Conservation (phyloP, 23 red algal genomes). For the Gracilaria gracilis region DNA sequence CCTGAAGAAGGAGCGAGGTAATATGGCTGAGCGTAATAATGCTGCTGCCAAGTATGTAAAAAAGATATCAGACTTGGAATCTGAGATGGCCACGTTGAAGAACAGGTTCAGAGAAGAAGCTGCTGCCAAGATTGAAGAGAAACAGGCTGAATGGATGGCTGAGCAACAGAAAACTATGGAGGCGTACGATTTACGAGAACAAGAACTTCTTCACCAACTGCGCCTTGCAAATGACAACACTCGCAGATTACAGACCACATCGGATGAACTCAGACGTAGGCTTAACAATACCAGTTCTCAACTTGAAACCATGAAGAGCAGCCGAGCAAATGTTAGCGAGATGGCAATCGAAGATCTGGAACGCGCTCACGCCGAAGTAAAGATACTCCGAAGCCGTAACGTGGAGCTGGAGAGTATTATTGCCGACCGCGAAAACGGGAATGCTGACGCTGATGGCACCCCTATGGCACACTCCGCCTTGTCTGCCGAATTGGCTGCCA, state of each 20-base stretch:
- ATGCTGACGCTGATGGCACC: neutral
- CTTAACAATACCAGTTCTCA: slow-evolving; percentile 41
- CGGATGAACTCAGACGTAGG: slow-evolving; percentile 57
- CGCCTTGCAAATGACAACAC: slow-evolving; percentile 47
- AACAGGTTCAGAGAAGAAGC: slow-evolving; percentile 34
- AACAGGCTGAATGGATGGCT: slow-evolving; percentile 63
- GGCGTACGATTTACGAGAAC: slow-evolving; percentile 81
- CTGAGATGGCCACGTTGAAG: slow-evolving; percentile 34
- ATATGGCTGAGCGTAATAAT: slow-evolving; percentile 27
- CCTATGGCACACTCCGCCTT: slow-evolving; percentile 35
- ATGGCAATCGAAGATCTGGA: slow-evolving; percentile 76
- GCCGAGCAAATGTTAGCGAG: slow-evolving; percentile 58
- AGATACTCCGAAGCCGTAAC: slow-evolving; percentile 44
- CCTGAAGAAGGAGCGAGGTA: slow-evolving; percentile 48
- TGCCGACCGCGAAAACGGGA: neutral
- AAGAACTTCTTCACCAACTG: slow-evolving; percentile 74
- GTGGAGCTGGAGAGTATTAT: slow-evolving; percentile 30
- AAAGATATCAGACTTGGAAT: slow-evolving; percentile 61
- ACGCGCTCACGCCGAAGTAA: slow-evolving; percentile 58
- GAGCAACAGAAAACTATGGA: slow-evolving; percentile 69
- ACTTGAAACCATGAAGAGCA: slow-evolving; percentile 45
- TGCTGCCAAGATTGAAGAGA: slow-evolving; percentile 33
- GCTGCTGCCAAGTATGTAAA: slow-evolving; percentile 34
- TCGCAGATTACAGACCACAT: slow-evolving; percentile 22
- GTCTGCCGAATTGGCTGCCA: slow-evolving; percentile 64